A percentile compares a stretch with the other conserved stretches of the same genome.
phyloP scores from a whole-genome alignment of 345 rosid genomes.

The Gossypium thurberi region DNA sequence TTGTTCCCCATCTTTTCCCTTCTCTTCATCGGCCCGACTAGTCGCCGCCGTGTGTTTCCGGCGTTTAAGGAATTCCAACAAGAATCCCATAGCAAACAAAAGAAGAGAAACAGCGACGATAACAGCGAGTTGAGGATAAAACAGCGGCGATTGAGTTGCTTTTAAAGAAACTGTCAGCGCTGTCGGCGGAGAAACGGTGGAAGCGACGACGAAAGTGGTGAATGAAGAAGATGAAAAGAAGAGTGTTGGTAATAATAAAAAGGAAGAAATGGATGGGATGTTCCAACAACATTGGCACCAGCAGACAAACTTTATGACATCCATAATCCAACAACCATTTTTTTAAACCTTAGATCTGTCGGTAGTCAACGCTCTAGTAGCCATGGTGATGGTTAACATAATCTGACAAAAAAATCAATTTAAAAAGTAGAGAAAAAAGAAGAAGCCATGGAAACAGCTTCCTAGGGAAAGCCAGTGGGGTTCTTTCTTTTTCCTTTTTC shows the following conservation, averaged over 20 bases:
- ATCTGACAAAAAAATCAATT: too few relatives aligned
- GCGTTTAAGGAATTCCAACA: constrained; percentile 26
- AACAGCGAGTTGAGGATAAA: not conserved
- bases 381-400: too few relatives aligned
- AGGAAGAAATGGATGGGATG: constrained; percentile 12
- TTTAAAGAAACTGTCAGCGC: constrained; percentile 21
- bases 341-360: too few relatives aligned
- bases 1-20: constrained; percentile 7
- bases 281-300: constrained; percentile 11
- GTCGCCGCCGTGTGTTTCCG: not conserved
- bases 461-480: too few relatives aligned
- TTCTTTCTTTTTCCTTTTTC: too few relatives aligned
- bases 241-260: not conserved
- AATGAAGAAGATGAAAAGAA: constrained; percentile 8
- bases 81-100: constrained; percentile 35
- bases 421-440: too few relatives aligned
- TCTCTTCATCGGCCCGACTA: constrained; percentile 2
- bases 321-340: not conserved
- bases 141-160: not conserved
- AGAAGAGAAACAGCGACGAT: constrained; percentile 10
- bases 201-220: constrained; percentile 27
- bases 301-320: constrained; percentile 18
- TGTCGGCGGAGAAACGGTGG: constrained; percentile 18
- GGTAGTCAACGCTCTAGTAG: too few relatives aligned
- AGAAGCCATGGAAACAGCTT: too few relatives aligned